Evolutionary conservation across 257 asterid species (phyloP).

Genomic region (Verbena officinalis): DNA sequence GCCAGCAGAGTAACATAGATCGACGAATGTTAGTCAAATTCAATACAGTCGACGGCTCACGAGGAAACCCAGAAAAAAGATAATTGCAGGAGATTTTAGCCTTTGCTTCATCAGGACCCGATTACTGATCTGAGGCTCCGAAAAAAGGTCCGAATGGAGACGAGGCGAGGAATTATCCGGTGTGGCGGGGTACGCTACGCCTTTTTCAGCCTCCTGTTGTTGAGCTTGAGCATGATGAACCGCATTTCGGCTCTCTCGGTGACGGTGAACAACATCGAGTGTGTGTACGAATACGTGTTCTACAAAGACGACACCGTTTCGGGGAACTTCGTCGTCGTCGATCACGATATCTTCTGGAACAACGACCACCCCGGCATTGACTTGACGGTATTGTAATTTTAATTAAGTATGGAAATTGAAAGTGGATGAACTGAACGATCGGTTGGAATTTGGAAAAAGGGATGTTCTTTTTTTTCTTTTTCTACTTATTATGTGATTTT

Average conservation of each 20-base stretch:
- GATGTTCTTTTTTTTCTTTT: background rate
- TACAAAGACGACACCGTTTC: conserved; percentile 76
- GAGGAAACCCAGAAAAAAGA: background rate
- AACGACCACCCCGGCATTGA: conserved; percentile 81
- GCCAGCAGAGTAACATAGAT: background rate
- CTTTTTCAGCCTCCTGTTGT: conserved; percentile 37
- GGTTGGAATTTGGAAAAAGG: background rate
- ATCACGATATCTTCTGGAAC: conserved; percentile 65
- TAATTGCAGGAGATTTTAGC: background rate
- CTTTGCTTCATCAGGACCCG: conserved; percentile 11
- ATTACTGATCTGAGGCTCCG: conserved; percentile 18
- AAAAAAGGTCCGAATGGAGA: conserved; percentile 17
- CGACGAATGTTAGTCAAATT: background rate
- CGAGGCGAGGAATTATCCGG: conserved; percentile 19
- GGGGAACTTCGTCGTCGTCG: conserved; percentile 81
- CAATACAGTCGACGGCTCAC: conserved; percentile 4
- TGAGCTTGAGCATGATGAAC: conserved; percentile 44
- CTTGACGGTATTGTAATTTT: conserved; percentile 44
- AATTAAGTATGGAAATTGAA: conserved; percentile 8
- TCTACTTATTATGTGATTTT: background rate
- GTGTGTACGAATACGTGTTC: conserved; percentile 78
- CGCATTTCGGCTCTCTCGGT: conserved; percentile 57
- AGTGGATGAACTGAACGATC: background rate
- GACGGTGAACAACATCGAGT: conserved; percentile 69
- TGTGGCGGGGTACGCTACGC: conserved; percentile 33